Percentiles rank a stretch among this genome's conserved stretches.
phyloP scores from a whole-genome alignment of 371 early-diverging fungal species.

The Mortierella sp. region DNA sequence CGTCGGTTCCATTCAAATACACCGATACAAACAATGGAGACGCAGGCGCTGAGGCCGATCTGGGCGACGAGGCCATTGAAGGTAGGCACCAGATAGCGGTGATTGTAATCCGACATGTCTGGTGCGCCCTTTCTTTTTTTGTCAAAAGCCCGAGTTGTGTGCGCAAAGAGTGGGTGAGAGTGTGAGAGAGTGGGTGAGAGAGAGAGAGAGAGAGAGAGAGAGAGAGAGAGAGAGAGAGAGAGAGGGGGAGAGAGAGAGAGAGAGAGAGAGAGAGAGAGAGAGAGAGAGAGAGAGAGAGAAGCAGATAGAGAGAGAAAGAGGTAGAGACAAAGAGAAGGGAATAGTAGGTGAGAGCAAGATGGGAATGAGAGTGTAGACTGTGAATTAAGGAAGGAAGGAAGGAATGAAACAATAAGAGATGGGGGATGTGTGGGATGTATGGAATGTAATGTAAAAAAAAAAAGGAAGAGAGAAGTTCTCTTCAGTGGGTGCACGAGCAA shows the following conservation, averaged over 20 bases:
- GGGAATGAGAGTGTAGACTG: background rate
- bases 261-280: background rate
- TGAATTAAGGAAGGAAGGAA: background rate
- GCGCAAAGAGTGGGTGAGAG: background rate
- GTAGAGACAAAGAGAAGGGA: too few species aligned
- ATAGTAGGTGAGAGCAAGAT: background rate
- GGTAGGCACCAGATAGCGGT: conserved; percentile 48
- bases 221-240: too few species aligned
- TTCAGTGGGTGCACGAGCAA: too few species aligned
- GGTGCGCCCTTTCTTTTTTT: too few species aligned
- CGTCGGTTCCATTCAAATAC: conserved; percentile 59
- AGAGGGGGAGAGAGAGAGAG: background rate
- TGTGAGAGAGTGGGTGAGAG: background rate
- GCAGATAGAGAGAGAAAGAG: too few species aligned
- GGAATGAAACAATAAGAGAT: background rate
- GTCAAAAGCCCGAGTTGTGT: too few species aligned
- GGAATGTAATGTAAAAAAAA: too few species aligned
- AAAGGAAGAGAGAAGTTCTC: background rate
- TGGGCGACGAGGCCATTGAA: conserved; percentile 58
- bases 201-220: background rate
- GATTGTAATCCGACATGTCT: conserved; percentile 27
- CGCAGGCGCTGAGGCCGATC: conserved; percentile 54
- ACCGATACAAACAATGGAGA: conserved; percentile 48
- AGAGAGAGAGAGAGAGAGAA: too few species aligned
- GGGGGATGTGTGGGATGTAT: background rate